Percentiles rank a stretch among this genome's conserved stretches.
phyloP scores from a whole-genome alignment of 345 rosid genomes.

The Citrus reticulata region DNA sequence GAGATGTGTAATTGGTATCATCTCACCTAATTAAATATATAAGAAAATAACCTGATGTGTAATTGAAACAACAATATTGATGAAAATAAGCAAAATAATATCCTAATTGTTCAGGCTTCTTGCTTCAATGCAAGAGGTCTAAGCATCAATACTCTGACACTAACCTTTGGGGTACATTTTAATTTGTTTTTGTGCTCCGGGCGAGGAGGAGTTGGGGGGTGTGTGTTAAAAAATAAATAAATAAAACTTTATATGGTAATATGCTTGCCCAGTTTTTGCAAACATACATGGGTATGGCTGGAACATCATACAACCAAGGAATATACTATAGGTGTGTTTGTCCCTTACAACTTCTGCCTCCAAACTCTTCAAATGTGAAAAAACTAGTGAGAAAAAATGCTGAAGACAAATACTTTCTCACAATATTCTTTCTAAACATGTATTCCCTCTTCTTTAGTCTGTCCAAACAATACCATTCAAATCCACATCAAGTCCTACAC shows the following conservation, averaged over 20 bases:
- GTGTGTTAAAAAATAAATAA: not conserved
- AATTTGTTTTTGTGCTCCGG: not conserved
- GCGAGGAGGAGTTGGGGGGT: not conserved
- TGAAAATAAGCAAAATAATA: not conserved
- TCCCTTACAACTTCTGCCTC: not conserved
- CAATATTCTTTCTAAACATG: not conserved
- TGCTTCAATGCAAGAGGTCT: not conserved
- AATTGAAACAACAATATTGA: not conserved
- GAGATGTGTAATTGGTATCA: slow-evolving; percentile 11
- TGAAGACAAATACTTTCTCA: not conserved
- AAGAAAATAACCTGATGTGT: not conserved
- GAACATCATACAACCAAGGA: not conserved
- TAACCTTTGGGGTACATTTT: not conserved
- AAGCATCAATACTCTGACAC: not conserved
- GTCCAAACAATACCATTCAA: not conserved
- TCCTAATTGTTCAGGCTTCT: not conserved
- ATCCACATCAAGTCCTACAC: not conserved
- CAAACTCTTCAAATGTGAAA: not conserved
- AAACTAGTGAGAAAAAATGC: not conserved
- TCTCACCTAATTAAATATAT: not conserved
- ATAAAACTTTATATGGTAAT: not conserved
- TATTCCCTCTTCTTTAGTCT: not conserved
- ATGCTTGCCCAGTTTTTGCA: not conserved
- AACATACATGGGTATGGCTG: not conserved
- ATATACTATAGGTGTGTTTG: not conserved